Percentiles rank a stretch among this genome's conserved stretches.
phyloP scores from a whole-genome alignment of 2,329 filamentous ascomycete genomes.

The Colletotrichum chlorophyti region DNA sequence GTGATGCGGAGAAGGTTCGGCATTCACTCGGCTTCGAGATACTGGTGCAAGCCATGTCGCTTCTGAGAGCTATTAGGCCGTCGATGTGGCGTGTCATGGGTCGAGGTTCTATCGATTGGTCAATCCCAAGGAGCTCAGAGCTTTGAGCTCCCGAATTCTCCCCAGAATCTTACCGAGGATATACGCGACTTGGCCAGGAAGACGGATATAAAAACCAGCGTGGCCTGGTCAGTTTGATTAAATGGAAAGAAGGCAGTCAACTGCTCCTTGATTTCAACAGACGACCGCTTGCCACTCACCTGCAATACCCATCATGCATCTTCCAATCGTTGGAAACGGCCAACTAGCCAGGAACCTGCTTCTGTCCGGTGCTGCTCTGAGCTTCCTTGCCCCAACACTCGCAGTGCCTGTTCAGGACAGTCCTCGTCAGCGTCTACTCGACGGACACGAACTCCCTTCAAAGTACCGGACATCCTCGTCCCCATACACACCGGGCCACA shows the following conservation, averaged over 20 bases:
- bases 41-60: background rate
- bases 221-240: background rate
- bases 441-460: constrained; percentile 52
- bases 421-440: constrained; percentile 61
- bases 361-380: constrained; percentile 6
- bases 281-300: background rate
- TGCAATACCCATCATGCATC: constrained; percentile 2
- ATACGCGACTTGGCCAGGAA: background rate
- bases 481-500: constrained; percentile 67
- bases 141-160: background rate
- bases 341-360: background rate
- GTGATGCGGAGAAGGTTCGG: constrained; percentile 21
- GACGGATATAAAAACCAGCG: constrained; percentile 9
- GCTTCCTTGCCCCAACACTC: constrained; percentile 1
- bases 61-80: background rate
- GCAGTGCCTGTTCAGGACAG: constrained; percentile 48
- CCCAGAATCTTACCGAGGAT: background rate
- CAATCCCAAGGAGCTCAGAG: constrained; percentile 3
- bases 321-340: background rate
- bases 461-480: constrained; percentile 45
- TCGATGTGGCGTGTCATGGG: background rate
- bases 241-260: background rate
- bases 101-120: background rate
- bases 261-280: background rate
- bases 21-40: constrained; percentile 13